Conservation (phyloP, 495 filamentous ascomycete species). For the Letharia lupina region DNA sequence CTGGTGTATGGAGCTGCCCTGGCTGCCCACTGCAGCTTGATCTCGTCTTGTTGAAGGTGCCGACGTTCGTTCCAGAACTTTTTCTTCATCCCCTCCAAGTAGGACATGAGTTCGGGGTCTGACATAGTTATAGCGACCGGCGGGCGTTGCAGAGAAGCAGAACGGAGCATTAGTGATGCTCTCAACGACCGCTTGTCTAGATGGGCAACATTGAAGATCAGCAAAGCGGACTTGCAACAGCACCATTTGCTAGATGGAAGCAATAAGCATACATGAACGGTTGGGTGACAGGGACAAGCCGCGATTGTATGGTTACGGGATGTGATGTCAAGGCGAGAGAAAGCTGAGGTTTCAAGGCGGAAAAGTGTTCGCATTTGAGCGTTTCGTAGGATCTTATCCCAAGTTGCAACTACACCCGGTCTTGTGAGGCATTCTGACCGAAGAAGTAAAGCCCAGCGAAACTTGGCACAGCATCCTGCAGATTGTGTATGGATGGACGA, state of each 20-base stretch:
- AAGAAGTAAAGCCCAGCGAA: slow-evolving; percentile 6
- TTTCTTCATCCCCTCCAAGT: not conserved
- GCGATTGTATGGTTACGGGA: not conserved
- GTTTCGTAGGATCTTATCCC: not conserved
- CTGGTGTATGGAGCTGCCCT: not conserved
- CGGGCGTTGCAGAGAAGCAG: not conserved
- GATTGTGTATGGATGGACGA: not conserved
- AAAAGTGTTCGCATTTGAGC: slow-evolving; percentile 4
- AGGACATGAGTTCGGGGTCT: not conserved
- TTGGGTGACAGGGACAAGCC: slow-evolving; percentile 2
- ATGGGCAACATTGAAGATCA: not conserved
- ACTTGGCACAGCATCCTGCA: slow-evolving; percentile 9
- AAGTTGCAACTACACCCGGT: slow-evolving; percentile 11
- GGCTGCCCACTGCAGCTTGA: not conserved
- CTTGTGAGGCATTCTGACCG: not conserved
- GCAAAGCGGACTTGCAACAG: not conserved
- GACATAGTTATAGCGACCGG: not conserved
- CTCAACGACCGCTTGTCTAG: not conserved
- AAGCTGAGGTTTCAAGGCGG: slow-evolving; percentile 9
- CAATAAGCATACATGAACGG: slow-evolving; percentile 5
- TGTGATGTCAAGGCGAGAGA: not conserved
- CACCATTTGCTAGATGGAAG: slow-evolving; percentile 1
- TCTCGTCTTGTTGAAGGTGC: slow-evolving; percentile 1
- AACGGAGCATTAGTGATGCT: not conserved
- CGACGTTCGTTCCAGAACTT: not conserved